Conservation (phyloP, 2,329 filamentous ascomycete genomes). For the Chrysoporthe puriensis region DNA sequence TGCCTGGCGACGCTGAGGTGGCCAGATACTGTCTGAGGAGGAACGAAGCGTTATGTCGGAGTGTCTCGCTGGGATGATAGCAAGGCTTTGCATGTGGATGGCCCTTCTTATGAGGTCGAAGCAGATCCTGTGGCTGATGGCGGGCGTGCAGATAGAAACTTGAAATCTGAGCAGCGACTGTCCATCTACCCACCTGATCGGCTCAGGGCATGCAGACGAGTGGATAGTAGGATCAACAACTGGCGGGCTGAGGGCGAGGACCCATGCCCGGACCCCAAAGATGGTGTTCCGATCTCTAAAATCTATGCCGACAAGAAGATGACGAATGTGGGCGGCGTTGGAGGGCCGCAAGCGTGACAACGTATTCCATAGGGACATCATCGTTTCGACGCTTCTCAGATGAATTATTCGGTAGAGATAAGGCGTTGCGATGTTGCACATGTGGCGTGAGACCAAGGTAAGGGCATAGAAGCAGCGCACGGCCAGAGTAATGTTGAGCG, state of each 20-base stretch:
- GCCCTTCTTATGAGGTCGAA: conserved; percentile 2
- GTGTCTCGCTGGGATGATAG: neutral
- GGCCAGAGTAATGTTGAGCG: neutral
- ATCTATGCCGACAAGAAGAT: neutral
- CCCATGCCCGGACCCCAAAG: neutral
- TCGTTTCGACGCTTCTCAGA: neutral
- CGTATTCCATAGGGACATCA: neutral
- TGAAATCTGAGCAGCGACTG: neutral
- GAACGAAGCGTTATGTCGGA: neutral
- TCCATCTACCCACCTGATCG: neutral
- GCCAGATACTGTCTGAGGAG: neutral
- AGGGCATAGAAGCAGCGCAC: neutral
- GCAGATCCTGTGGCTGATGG: neutral
- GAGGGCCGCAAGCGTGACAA: neutral
- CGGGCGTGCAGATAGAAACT: neutral
- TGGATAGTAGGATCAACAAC: neutral
- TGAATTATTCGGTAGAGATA: conserved; percentile 4
- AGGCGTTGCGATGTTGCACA: neutral
- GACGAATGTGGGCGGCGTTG: neutral
- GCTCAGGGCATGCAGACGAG: neutral
- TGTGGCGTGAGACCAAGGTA: neutral
- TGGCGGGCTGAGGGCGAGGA: neutral
- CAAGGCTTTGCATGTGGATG: neutral
- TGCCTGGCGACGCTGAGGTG: neutral
- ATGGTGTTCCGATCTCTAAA: neutral